Evolutionary conservation across 176 grass and related monocot species (phyloP).

Genomic region (Leersia perrieri): DNA sequence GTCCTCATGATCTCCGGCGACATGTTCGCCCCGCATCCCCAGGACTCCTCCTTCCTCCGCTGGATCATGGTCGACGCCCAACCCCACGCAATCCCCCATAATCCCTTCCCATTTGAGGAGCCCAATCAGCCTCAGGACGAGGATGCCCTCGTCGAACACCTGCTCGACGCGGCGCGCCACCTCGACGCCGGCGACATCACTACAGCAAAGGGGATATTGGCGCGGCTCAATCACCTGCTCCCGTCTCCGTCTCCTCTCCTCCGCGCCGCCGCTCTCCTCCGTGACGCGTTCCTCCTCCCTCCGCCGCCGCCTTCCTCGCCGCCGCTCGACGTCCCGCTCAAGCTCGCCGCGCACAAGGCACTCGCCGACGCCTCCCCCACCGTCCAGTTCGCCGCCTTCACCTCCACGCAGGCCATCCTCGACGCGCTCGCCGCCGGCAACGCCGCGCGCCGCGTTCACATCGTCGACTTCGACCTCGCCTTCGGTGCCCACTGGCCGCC

Average conservation of each 20-base stretch:
- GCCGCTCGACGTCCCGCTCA: conserved; percentile 51
- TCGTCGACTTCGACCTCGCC: conserved; percentile 54
- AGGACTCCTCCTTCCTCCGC: conserved; percentile 34
- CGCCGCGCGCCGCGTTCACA: conserved; percentile 32
- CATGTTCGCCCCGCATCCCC: conserved; percentile 11
- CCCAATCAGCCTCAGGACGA: not conserved
- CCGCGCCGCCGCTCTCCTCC: conserved; percentile 42
- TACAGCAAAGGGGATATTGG: conserved; percentile 57
- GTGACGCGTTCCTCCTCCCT: conserved; percentile 47
- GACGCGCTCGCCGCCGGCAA: conserved; percentile 44
- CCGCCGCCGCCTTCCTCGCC: not conserved
- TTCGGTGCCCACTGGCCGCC: conserved; percentile 55
- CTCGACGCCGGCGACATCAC: conserved; percentile 41
- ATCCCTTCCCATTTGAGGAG: not conserved
- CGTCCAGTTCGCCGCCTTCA: conserved; percentile 60
- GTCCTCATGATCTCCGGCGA: conserved; percentile 31
- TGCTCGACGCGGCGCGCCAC: conserved; percentile 40
- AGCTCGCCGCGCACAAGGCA: conserved; percentile 61
- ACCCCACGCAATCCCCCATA: not conserved
- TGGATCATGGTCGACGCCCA: conserved; percentile 52
- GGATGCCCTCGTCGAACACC: conserved; percentile 41
- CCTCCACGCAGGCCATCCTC: conserved; percentile 49
- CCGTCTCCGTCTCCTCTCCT: conserved; percentile 38
- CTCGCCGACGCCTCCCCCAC: conserved; percentile 54
- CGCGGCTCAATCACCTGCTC: conserved; percentile 72